Evolutionary conservation across 2,329 filamentous ascomycete genomes (phyloP).

Genomic region (Xylariaceae sp.): DNA sequence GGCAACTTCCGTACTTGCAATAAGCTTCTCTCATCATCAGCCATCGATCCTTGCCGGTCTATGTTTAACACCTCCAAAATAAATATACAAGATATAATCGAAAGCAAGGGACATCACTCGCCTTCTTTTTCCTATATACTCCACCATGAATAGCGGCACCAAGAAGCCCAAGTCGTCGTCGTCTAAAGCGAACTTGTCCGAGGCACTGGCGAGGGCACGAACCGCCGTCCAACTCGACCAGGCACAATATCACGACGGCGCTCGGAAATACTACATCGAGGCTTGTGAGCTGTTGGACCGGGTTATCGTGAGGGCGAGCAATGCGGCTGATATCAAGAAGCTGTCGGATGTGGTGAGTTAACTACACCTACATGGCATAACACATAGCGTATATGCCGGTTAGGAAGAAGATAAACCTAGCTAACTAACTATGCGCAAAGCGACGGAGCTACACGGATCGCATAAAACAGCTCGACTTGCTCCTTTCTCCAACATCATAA

Average conservation of each 20-base stretch:
- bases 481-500: neutral
- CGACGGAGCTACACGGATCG: slow-evolving; percentile 21
- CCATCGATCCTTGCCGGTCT: too few relatives aligned
- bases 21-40: too few relatives aligned
- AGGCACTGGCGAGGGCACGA: slow-evolving; percentile 26
- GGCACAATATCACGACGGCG: slow-evolving; percentile 24
- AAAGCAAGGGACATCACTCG: too few relatives aligned
- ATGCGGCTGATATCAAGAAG: slow-evolving; percentile 20
- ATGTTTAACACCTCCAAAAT: too few relatives aligned
- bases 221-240: slow-evolving; percentile 29
- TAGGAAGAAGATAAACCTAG: neutral
- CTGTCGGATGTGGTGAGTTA: slow-evolving; percentile 23
- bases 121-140: too few relatives aligned
- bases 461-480: slow-evolving; percentile 19
- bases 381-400: neutral
- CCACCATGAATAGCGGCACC: too few relatives aligned
- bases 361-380: too few relatives aligned
- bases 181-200: slow-evolving; percentile 25
- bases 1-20: too few relatives aligned
- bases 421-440: slow-evolving; percentile 17
- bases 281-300: slow-evolving; percentile 22
- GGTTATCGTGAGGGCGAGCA: slow-evolving; percentile 19
- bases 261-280: slow-evolving; percentile 25
- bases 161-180: slow-evolving; percentile 19
- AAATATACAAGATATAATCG: too few relatives aligned